Evolutionary conservation across 2,329 filamentous ascomycete species (phyloP).

Genomic region (Mycosphaerella arachidis): DNA sequence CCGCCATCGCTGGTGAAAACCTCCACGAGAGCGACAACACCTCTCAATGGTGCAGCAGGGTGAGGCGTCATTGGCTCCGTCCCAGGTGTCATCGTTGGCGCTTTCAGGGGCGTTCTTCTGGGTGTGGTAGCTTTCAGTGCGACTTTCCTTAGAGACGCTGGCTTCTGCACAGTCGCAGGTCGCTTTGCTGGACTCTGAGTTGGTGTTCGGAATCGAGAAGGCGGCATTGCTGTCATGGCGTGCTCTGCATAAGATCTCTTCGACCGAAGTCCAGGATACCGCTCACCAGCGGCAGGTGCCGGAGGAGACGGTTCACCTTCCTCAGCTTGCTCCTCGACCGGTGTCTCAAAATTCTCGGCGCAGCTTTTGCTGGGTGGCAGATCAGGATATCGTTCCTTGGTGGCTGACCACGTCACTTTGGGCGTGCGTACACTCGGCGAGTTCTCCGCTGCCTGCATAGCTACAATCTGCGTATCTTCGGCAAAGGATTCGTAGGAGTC

Average conservation of each 20-base stretch:
- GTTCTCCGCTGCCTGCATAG: not conserved
- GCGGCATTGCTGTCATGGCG: constrained; percentile 25
- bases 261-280: constrained; percentile 13
- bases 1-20: constrained; percentile 35
- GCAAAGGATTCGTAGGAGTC: not conserved
- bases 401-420: not conserved
- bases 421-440: not conserved
- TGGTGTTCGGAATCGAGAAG: constrained; percentile 28
- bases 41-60: constrained; percentile 30
- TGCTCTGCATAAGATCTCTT: constrained; percentile 17
- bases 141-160: constrained; percentile 27
- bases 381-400: constrained; percentile 17
- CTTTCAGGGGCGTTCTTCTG: constrained; percentile 30
- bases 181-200: constrained; percentile 20
- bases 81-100: constrained; percentile 25
- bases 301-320: constrained; percentile 3
- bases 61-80: constrained; percentile 35
- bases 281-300: constrained; percentile 4
- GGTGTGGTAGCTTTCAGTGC: constrained; percentile 26
- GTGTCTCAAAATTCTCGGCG: not conserved
- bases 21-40: constrained; percentile 34
- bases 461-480: not conserved
- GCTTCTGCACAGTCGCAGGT: constrained; percentile 28
- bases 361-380: constrained; percentile 13
- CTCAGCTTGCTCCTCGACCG: not conserved